phyloP scores from a whole-genome alignment of 768 basidiomycete genomes.

The Epithele typhae region DNA sequence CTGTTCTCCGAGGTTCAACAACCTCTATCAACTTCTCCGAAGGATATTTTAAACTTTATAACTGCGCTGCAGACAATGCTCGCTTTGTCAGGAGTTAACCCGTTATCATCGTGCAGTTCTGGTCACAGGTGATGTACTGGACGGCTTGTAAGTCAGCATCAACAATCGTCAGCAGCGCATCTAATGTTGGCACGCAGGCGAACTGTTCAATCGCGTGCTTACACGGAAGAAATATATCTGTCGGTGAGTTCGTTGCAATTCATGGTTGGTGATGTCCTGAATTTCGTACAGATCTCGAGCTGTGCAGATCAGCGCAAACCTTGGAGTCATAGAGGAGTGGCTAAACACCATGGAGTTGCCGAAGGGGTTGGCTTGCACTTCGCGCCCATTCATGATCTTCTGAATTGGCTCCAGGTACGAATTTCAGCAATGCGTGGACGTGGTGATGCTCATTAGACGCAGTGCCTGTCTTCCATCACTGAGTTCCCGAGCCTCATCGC shows the following conservation, averaged over 20 bases:
- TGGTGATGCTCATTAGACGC: too few relatives aligned
- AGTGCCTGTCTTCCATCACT: constrained; percentile 82
- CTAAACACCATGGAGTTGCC: constrained; percentile 78
- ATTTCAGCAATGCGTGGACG: neutral
- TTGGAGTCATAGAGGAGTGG: constrained; percentile 89
- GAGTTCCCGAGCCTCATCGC: constrained; percentile 88
- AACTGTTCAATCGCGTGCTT: constrained; percentile 79
- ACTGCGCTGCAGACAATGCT: constrained; percentile 83
- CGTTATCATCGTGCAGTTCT: constrained; percentile 80
- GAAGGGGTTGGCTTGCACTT: constrained; percentile 73
- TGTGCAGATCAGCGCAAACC: constrained; percentile 84
- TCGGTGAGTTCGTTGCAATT: constrained; percentile 43
- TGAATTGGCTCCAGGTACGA: constrained; percentile 80
- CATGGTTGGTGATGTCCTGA: neutral
- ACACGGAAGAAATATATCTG: constrained; percentile 95
- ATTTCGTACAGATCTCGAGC: constrained; percentile 69
- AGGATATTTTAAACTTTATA: constrained; percentile 71
- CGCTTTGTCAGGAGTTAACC: constrained; percentile 85
- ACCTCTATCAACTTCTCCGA: constrained; percentile 32
- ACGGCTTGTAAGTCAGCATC: constrained; percentile 68
- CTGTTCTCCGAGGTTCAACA: constrained; percentile 36
- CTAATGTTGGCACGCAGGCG: constrained; percentile 43
- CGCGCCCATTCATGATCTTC: constrained; percentile 74
- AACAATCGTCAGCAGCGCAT: neutral
- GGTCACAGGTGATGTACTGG: constrained; percentile 99